phyloP scores from a whole-genome alignment of 2,329 filamentous ascomycete species.

The Neospermospora avenae region DNA sequence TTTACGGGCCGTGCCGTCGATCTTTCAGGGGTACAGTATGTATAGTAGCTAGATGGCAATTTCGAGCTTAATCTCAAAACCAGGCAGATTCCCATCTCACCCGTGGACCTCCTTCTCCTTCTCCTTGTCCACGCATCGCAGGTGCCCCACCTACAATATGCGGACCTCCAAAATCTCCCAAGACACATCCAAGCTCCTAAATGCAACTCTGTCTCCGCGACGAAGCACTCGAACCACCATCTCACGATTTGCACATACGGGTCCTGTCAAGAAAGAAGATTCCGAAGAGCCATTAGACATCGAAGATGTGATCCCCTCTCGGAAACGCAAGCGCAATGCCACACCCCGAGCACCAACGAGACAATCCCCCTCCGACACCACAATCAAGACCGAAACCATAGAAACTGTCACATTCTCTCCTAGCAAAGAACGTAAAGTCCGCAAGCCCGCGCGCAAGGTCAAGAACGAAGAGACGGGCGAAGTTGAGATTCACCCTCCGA shows the following conservation, averaged over 20 bases:
- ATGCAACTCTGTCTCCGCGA: constrained; percentile 40
- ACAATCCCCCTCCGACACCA: constrained; percentile 26
- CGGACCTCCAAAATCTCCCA: constrained; percentile 53
- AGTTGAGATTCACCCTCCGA: constrained; percentile 54
- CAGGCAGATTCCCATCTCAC: neutral
- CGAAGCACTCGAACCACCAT: constrained; percentile 50
- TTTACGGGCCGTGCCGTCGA: constrained; percentile 8
- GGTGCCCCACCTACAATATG: constrained; percentile 22
- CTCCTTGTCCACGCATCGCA: neutral
- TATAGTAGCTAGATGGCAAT: too few species aligned
- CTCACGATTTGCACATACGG: constrained; percentile 44
- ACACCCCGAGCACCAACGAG: constrained; percentile 31
- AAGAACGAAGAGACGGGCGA: constrained; percentile 42
- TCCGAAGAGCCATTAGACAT: constrained; percentile 43
- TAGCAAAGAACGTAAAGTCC: constrained; percentile 35
- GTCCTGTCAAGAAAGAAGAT: constrained; percentile 28
- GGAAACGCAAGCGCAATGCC: constrained; percentile 44
- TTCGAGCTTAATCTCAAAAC: neutral
- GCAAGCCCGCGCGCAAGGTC: constrained; percentile 47
- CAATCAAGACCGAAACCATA: constrained; percentile 42
- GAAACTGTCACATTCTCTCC: constrained; percentile 31
- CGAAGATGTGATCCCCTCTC: constrained; percentile 48
- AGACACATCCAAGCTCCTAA: constrained; percentile 56
- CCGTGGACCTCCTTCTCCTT: neutral
- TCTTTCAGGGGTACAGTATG: constrained; percentile 10